Conservation (phyloP, 1,139 yeast species). For the Scheffersomyces titani region DNA sequence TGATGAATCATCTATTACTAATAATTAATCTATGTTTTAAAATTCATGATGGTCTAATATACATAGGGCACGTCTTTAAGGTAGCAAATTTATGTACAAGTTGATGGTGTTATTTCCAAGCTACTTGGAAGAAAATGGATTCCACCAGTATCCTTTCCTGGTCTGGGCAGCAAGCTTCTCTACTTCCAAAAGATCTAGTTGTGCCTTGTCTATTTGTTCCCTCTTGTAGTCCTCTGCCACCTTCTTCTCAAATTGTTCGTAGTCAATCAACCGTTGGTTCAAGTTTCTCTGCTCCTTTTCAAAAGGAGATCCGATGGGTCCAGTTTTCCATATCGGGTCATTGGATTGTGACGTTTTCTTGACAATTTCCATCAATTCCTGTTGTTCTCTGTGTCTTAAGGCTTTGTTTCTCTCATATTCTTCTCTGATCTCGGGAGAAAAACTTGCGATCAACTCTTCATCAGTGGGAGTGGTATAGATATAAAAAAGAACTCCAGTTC, state of each 20-base stretch:
- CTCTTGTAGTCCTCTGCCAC: constrained; percentile 47
- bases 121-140: constrained; percentile 8
- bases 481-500: constrained; percentile 64
- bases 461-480: constrained; percentile 82
- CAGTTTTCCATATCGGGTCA: constrained; percentile 83
- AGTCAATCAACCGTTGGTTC: constrained; percentile 39
- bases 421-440: constrained; percentile 82
- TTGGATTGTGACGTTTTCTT: constrained; percentile 60
- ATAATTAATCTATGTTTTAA: not conserved
- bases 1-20: not conserved
- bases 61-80: not conserved
- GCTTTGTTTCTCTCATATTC: constrained; percentile 70
- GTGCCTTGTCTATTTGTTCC: constrained; percentile 47
- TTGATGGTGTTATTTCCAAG: constrained; percentile 8
- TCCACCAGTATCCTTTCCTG: constrained; percentile 37
- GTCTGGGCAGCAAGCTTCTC: constrained; percentile 32
- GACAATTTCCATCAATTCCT: constrained; percentile 66
- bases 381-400: constrained; percentile 65
- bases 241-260: constrained; percentile 50
- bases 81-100: not conserved
- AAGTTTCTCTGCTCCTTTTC: constrained; percentile 33
- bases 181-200: constrained; percentile 44
- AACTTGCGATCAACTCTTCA: constrained; percentile 67
- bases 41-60: not conserved
- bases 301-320: constrained; percentile 66